Evolutionary conservation across 331 rosid genomes (phyloP).

Genomic region (Phaseolus coccineus): DNA sequence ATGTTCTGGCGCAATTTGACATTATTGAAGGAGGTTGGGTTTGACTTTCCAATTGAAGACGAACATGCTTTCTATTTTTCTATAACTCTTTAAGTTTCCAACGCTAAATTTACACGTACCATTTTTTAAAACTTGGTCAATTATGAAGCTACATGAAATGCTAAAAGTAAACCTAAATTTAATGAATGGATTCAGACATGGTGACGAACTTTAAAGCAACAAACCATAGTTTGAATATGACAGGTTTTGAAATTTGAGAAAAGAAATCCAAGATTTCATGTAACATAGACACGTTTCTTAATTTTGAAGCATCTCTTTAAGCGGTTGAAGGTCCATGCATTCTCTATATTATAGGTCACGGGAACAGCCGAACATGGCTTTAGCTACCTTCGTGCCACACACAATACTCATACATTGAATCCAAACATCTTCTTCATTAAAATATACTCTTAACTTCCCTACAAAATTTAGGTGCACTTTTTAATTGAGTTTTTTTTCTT

Average conservation of each 20-base stretch:
- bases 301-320: not conserved
- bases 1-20: not conserved
- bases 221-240: too few relatives aligned
- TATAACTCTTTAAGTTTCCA: not conserved
- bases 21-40: constrained; percentile 15
- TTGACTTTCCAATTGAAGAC: constrained; percentile 15
- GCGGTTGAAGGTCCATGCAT: constrained; percentile 3
- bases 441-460: not conserved
- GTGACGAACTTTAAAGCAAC: too few relatives aligned
- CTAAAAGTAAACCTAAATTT: not conserved
- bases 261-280: too few relatives aligned
- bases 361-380: constrained; percentile 4
- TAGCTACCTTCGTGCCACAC: not conserved
- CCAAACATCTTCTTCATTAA: not conserved
- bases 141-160: not conserved
- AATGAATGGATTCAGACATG: not conserved
- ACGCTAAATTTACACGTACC: not conserved
- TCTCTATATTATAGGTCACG: constrained; percentile 25
- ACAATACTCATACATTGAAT: not conserved
- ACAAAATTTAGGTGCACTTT: too few relatives aligned
- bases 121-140: not conserved
- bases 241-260: too few relatives aligned
- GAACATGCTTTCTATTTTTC: constrained; percentile 23
- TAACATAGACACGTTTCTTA: not conserved
- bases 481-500: too few relatives aligned